Evolutionary conservation across 106 monocot species (phyloP), one percentile per base, ranked within the genome.

Genomic region (Apostasia ramifera): DNA sequence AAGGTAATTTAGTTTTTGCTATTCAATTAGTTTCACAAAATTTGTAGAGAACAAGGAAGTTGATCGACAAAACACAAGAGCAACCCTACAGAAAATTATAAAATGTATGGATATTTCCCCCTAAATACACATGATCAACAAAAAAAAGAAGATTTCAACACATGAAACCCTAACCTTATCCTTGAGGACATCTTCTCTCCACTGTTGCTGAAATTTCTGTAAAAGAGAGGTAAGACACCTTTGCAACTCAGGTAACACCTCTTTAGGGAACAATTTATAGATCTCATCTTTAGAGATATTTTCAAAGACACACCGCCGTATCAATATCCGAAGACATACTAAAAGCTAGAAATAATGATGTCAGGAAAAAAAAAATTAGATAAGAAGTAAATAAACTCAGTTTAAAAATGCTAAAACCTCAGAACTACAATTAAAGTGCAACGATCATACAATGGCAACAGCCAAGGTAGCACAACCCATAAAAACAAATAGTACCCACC

Each of bases 311-410:
- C 88, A 94, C 52, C 71, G 77, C 2, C 94, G 78, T 26, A 94
- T 94, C 63, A 91, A 56, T 66, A 94, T 91, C n/a, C 94, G 88
- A 66, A 94, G 91, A 67, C 94, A 94, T 10, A 86, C 77, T 61
- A 94, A 71, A 68, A 94, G 88, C 94, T 94, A 66, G 74, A 81
- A 70, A 6, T 8, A n/a, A 56, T 77, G 65, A 5, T 54, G 2
- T 7, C 56, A 44, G 5, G 40, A 38, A 6, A 63, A 47, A 66
- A 3, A 55, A 0, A 73, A 44, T 55, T 4, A 40, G 26, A 55
- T 13, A 69, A 38, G 65, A 5, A 47, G 3, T 38, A 73, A 73
- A 47, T 55, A 47, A 3, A 63, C 44, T 6, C 48, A 59, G 2
- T 13, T 13, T 59, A 57, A 26, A 38, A 14, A 8, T 37, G 7